Evolutionary conservation across 1,284 basidiomycete genomes (phyloP).

Genomic region (Cryptococcus sp.): DNA sequence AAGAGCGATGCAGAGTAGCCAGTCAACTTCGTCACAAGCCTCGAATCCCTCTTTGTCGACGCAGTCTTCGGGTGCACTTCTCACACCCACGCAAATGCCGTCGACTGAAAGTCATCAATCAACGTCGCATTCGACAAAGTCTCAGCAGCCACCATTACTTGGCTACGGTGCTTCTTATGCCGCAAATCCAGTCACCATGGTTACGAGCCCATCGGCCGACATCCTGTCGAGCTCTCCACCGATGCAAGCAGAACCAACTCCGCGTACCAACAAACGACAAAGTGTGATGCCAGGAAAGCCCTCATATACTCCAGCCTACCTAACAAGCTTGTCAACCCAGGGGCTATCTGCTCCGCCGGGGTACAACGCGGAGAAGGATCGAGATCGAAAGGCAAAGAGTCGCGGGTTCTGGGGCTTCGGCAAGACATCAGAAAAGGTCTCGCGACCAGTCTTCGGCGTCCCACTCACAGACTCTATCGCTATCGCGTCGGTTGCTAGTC

Average conservation of each 20-base stretch:
- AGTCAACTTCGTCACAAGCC: conserved; percentile 11
- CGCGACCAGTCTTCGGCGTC: conserved; percentile 83
- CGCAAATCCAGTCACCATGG: conserved; percentile 13
- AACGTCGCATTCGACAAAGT: not conserved
- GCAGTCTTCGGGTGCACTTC: conserved; percentile 6
- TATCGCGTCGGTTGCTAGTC: conserved; percentile 80
- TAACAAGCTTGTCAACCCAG: conserved; percentile 41
- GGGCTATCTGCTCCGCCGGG: conserved; percentile 37
- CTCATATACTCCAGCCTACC: conserved; percentile 42
- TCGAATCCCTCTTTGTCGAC: conserved; percentile 22
- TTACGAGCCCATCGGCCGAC: conserved; percentile 19
- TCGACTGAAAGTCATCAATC: not conserved
- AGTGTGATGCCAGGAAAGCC: conserved; percentile 44
- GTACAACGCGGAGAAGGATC: conserved; percentile 55
- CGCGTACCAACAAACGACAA: conserved; percentile 40
- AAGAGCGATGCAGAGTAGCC: conserved; percentile 34
- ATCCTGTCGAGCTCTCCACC: conserved; percentile 8
- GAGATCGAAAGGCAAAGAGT: conserved; percentile 85
- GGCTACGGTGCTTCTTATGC: conserved; percentile 1
- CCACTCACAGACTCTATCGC: conserved; percentile 83
- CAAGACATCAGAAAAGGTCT: conserved; percentile 54
- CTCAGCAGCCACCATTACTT: not conserved
- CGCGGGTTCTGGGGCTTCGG: conserved; percentile 80
- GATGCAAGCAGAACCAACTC: conserved; percentile 20
- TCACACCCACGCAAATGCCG: conserved; percentile 4